Evolutionary conservation across 768 basidiomycete species (phyloP).

Genomic region (Albatrellus ellisii): DNA sequence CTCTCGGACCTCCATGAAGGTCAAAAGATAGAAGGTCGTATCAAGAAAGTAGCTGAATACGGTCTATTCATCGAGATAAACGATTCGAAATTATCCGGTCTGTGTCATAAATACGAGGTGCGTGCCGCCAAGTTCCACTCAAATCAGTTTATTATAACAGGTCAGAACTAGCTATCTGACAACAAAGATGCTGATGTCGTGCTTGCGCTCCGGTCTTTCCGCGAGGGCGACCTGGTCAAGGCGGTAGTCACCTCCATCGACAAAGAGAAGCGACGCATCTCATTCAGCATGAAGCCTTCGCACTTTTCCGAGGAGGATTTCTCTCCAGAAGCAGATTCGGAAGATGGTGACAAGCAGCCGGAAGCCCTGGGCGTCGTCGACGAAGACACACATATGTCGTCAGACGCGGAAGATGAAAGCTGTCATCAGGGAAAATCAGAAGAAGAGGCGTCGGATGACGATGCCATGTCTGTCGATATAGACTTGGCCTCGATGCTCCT

Average conservation of each 20-base stretch:
- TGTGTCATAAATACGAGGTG: constrained; percentile 93
- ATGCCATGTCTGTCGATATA: constrained; percentile 33
- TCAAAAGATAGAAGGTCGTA: constrained; percentile 65
- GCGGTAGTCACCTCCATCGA: constrained; percentile 65
- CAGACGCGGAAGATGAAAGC: constrained; percentile 16
- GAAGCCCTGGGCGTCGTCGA: constrained; percentile 21
- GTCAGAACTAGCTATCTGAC: constrained; percentile 59
- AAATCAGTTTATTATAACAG: not conserved
- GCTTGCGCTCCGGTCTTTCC: constrained; percentile 69
- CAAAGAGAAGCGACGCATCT: constrained; percentile 67
- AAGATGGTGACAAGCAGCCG: constrained; percentile 18
- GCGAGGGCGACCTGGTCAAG: constrained; percentile 78
- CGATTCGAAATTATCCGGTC: constrained; percentile 71
- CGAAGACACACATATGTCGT: constrained; percentile 17
- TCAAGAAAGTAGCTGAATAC: constrained; percentile 78
- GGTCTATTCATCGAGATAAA: constrained; percentile 89
- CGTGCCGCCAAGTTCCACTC: constrained; percentile 9
- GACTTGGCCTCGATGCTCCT: constrained; percentile 13
- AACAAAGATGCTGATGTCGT: constrained; percentile 70
- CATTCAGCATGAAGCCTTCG: constrained; percentile 77
- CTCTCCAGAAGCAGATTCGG: constrained; percentile 23
- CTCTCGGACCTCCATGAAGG: constrained; percentile 56
- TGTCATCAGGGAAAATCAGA: constrained; percentile 2
- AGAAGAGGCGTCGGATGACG: constrained; percentile 12
- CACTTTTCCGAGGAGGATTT: constrained; percentile 65